Percentiles rank a stretch among this genome's conserved stretches.
Conservation (phyloP, 148 eudicot genomes). For the Pouteria glomerata region DNA sequence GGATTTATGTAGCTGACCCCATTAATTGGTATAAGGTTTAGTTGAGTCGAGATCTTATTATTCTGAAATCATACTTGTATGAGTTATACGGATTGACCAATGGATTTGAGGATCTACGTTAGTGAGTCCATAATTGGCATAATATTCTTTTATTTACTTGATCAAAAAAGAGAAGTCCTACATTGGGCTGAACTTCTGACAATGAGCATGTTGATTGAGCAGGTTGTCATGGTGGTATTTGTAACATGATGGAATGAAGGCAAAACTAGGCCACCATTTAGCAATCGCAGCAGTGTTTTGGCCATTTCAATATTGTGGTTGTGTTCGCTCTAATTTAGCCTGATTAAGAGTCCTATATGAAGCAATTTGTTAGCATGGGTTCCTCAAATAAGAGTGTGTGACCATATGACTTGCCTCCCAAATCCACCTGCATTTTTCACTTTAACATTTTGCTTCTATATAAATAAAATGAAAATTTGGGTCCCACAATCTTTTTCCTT, state of each 20-base stretch:
- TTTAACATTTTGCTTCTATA: neutral
- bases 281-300: neutral
- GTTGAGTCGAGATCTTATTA: neutral
- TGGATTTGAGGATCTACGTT: too few relatives aligned
- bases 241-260: neutral
- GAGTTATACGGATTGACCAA: neutral
- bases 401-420: neutral
- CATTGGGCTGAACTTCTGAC: neutral
- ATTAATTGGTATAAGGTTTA: neutral
- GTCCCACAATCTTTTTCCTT: conserved; percentile 2
- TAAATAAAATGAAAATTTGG: neutral
- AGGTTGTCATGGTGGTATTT: neutral
- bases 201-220: neutral
- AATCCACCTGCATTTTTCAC: neutral
- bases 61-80: neutral
- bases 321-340: neutral
- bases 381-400: neutral
- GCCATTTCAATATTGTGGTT: conserved; percentile 1
- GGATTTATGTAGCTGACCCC: neutral
- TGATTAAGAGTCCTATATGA: neutral
- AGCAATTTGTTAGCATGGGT: neutral
- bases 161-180: too few relatives aligned
- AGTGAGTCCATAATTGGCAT: too few relatives aligned
- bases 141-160: too few relatives aligned
- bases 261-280: neutral